Conservation (phyloP, 2,329 filamentous ascomycete species). For the Epichloe brachyelytri region DNA sequence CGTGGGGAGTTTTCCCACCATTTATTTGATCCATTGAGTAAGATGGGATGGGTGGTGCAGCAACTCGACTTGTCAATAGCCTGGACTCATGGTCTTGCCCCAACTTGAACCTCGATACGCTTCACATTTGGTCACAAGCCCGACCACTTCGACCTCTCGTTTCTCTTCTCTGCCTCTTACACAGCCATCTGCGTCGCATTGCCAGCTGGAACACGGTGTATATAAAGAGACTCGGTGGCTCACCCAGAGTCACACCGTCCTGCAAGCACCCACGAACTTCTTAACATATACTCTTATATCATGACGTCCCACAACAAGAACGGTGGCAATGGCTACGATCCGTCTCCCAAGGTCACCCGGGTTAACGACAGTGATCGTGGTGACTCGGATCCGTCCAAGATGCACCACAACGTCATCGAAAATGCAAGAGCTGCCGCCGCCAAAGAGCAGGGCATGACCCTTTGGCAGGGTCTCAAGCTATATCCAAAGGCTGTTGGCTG, state of each 20-base stretch:
- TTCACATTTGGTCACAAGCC: background rate
- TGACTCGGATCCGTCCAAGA: slow-evolving; percentile 12
- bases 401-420: slow-evolving; percentile 19
- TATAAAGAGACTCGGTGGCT: background rate
- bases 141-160: background rate
- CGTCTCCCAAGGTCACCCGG: slow-evolving; percentile 5
- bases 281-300: background rate
- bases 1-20: no score
- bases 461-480: slow-evolving; percentile 63
- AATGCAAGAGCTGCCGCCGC: slow-evolving; percentile 34
- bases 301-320: background rate
- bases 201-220: background rate
- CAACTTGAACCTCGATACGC: background rate
- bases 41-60: no score
- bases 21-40: background rate
- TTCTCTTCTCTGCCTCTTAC: background rate
- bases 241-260: background rate
- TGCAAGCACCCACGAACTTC: background rate
- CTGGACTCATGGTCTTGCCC: background rate
- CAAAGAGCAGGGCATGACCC: slow-evolving; percentile 56
- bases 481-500: slow-evolving; percentile 81
- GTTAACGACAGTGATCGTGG: slow-evolving; percentile 8
- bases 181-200: background rate
- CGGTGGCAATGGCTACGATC: background rate
- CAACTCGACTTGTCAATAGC: no score